Evolutionary conservation across 73 alveolate genomes (phyloP).

Genomic region (Tetrahymena elliotti): DNA sequence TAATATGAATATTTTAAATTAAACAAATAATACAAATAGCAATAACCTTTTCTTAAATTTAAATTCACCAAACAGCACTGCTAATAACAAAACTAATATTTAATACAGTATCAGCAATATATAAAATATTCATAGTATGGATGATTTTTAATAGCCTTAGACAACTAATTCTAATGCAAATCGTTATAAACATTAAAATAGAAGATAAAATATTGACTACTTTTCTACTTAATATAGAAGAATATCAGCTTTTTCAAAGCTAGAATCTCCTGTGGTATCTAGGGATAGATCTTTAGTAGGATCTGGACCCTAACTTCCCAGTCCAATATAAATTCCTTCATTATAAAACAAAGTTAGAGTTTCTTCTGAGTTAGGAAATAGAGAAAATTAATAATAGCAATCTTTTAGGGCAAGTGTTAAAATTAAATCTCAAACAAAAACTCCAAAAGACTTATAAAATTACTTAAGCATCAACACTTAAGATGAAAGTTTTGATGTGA

Average conservation of each 20-base stretch:
- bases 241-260: not conserved
- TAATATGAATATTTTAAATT: not conserved
- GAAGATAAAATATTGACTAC: not conserved
- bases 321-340: not conserved
- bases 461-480: not conserved
- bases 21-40: not conserved
- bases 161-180: not conserved
- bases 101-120: not conserved
- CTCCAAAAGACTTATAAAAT: not conserved
- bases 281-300: not conserved
- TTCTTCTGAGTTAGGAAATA: not conserved
- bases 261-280: not conserved
- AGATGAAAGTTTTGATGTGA: not conserved
- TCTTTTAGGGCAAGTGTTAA: not conserved
- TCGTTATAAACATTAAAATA: not conserved
- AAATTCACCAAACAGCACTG: not conserved
- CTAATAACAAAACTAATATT: not conserved
- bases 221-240: not conserved
- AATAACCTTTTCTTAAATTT: not conserved
- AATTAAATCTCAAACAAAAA: not conserved
- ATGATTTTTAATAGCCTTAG: not conserved
- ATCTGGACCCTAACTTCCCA: not conserved
- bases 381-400: not conserved
- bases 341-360: not conserved
- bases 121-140: not conserved